Base-by-base conservation (phyloP, 805 yeast species). In the Grigorovia transvaalensis region DNA sequence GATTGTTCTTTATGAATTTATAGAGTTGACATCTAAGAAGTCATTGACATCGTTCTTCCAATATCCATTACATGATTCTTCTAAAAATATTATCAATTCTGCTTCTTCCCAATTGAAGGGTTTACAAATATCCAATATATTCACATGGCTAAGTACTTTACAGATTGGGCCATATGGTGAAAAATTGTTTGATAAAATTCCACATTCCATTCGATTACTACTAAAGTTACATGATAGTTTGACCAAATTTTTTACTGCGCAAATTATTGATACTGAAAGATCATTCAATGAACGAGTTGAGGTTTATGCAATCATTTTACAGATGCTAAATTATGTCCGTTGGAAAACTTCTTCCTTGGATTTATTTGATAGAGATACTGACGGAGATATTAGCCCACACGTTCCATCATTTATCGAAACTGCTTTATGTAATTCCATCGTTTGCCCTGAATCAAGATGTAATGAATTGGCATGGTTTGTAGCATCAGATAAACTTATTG, bases 321-420 rank as follows among this genome's bases (percentile, higher is more conserved):
- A 79, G 50, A 78, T 84, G 71, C 66, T 85, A 35, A 83, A 85
- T 43, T 76, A 85, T 38, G 70, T 81, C 42, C 76, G 86, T 52
- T 67, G 84, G 57, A 81, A 87, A 62, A 89, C 88, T 90, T 69
- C 72, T 23, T 66, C 72, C 17, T 66, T 76, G 23, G 79, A 76
- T 47, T 60, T 82, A 43, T 78, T 78, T 55, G 64, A 64, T 12
- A 72, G 74, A 3, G 65, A 60, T 4, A 57, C 61, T 19, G 54
- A 54, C 11, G 53, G 57, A 17, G 53, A 58, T 30, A 59, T 71
- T 2, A 71, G 77, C 1, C 75, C 81, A 8, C 76, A 72, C 56
- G 76, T 90, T 18, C 96, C 97, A 4, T 85, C 96, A 1, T 84
- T 89, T 63, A 74, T 91, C 51, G 98, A 91, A 65, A 74, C 89